Evolutionary conservation across 1,139 yeast genomes (phyloP), one percentile per base, ranked within the genome.

Genomic region (Blastobotrys buckinghamii): DNA sequence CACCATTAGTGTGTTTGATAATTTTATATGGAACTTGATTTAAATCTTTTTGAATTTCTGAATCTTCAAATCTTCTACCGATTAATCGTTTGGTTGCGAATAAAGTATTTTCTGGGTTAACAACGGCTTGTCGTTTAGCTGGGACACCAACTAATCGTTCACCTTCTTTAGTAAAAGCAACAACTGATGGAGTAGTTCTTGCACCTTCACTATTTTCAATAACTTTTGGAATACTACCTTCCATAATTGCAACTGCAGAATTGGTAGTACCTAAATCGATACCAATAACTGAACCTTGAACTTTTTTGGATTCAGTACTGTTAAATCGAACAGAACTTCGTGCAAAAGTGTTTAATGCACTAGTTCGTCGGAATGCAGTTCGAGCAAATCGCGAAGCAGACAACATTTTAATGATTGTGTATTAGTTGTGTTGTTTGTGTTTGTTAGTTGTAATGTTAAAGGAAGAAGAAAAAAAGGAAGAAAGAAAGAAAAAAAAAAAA

Each of bases 151-250:
- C 98, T 59, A 92, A 75, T 72, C 96, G 82, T 75, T 90, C 96
- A 59, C 89, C 89, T 56, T 89, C 96, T 73, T 88, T 89, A 69
- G 96, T 87, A 82, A 92, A 90, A 52, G 97, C 98, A 61, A 92
- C 98, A 48, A 92, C 95, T 43, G 98, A 92, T 42, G 98, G 98
- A 45, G 98, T 92, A 57, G 98, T 92, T 76, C 98, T 85, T 51
- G 96, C 86, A 81, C 98, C 98, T 77, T 92, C 98, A 55, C 96
- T 85, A 75, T 92, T 92, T 77, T 90, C 97, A 64, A 92, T 85
- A 64, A 94, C 95, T 76, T 88, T 88, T 64, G 98, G 97, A 53
- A 84, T 74, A 74, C 88, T 86, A 70, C 98, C 98, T 73, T 88
- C 95, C 96, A 92, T 90, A 59, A 92, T 76, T 55, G 98, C 98